Evolutionary conservation across 768 basidiomycete genomes (phyloP).

Genomic region (Dentipellis sp.): DNA sequence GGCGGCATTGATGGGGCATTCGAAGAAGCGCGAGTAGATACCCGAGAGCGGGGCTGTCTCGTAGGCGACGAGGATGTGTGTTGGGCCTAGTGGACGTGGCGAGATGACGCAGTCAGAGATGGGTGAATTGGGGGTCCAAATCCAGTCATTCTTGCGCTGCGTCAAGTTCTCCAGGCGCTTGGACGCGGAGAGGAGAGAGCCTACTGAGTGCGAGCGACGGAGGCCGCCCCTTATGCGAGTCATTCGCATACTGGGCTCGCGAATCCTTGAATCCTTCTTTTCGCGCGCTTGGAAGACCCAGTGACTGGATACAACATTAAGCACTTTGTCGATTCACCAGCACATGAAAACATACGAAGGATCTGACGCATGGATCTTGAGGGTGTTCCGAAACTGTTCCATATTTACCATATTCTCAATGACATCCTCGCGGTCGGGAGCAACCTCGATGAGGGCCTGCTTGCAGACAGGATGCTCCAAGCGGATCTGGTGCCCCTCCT

Average conservation of each 20-base stretch:
- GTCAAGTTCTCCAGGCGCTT: background rate
- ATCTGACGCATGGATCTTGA: background rate
- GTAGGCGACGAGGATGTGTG: background rate
- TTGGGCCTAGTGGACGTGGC: background rate
- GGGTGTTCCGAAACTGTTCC: background rate
- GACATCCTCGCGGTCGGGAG: background rate
- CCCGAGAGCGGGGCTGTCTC: background rate
- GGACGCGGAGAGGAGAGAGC: background rate
- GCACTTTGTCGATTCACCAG: too few species aligned
- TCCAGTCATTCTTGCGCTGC: background rate
- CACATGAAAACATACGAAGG: background rate
- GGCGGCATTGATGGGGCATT: constrained; percentile 1
- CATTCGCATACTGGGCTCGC: background rate
- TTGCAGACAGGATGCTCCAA: background rate
- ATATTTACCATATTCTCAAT: background rate
- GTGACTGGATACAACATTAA: background rate
- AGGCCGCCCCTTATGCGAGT: background rate
- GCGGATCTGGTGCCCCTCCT: background rate
- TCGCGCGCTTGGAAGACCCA: background rate
- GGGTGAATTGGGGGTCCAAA: background rate
- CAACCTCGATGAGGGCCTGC: background rate
- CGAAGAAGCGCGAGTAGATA: background rate
- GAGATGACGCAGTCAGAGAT: background rate
- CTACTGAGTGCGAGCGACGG: background rate
- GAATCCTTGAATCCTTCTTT: background rate